Evolutionary conservation across 306 rosid genomes (phyloP), one percentile per base, ranked within the genome.

Genomic region (Urtica urens): DNA sequence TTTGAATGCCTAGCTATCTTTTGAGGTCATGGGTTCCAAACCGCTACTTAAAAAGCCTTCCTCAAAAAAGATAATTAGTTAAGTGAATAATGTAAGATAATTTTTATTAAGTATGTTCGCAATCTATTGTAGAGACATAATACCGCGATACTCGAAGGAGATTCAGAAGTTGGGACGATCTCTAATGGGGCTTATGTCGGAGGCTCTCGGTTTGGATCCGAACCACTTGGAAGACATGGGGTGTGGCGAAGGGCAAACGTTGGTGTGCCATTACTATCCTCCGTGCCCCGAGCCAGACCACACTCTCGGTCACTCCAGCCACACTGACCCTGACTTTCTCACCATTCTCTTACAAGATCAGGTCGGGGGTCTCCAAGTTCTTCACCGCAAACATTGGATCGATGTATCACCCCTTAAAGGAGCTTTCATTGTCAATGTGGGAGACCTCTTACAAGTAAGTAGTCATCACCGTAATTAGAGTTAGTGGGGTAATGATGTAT

Each of bases 321-420:
- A 26, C 4, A 54, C 49, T 1, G 39, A 54, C 27, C 37, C 48
- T 0, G 15, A 8, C 3, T 40, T 54, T 40, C 59, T 39, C 4
- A 40, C 59, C 17, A 12, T 54, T 24, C 49, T 54, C 39, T 3
- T 39, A 34, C 59, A 54, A 34, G 49, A 54, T 54, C 59, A 54
- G 16, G 41, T 40, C 5, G 59, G 59, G 12, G 59, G 40, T 11
- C 27, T 54, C 12, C 49, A 54, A 23, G 27, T 40, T 54, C 59
- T 26, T 15, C 27, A 40, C 49, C 35, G 29, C 24, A 27, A 54
- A 23, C 49, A 27, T 2, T 54, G 49, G 59, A 19, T 54, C 42
- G 27, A 54, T n/a, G 12, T 54, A 23, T 38, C 23, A 17, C 49
- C 59, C 10, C 16, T 16, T 4, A 54, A 18, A 38, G 59, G 59